These are phyloP conservation scores for Haplographium delicatum DNA, from an alignment of 495 filamentous ascomycete species.

Conservation along the genomic window DNA sequence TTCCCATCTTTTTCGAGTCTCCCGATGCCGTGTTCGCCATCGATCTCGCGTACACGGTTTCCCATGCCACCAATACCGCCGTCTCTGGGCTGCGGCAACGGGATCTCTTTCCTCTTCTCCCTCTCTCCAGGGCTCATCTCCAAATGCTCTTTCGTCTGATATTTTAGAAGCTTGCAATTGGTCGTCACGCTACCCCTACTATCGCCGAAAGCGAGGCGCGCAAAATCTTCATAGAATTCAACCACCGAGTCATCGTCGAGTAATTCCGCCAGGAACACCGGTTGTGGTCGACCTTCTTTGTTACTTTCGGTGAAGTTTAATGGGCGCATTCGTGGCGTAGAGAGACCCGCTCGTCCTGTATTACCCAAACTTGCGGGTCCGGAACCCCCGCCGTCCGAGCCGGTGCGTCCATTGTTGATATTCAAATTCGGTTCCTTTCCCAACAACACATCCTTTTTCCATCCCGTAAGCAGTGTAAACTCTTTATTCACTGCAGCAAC, in stretches of 20 bases:
- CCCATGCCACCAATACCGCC: slow-evolving; percentile 41
- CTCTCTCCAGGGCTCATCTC: slow-evolving; percentile 34
- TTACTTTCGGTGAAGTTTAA: slow-evolving; percentile 27
- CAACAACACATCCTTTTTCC: slow-evolving; percentile 85
- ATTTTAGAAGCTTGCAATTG: slow-evolving; percentile 84
- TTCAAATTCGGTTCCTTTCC: slow-evolving; percentile 88
- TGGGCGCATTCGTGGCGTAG: slow-evolving; percentile 41
- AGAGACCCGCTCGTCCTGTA: slow-evolving; percentile 34
- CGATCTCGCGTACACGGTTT: slow-evolving; percentile 54
- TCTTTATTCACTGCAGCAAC: slow-evolving; percentile 90
- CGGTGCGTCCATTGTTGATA: slow-evolving; percentile 60
- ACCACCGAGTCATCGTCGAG: slow-evolving; percentile 91
- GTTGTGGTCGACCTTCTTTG: slow-evolving; percentile 46
- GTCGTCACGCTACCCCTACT: slow-evolving; percentile 76
- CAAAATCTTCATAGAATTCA: slow-evolving; percentile 94
- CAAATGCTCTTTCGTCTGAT: slow-evolving; percentile 55
- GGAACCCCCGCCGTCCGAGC: slow-evolving; percentile 28
- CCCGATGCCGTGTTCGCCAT: slow-evolving; percentile 70
- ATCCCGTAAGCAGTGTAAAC: slow-evolving; percentile 89
- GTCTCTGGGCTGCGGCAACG: too few relatives aligned
- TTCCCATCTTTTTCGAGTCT: slow-evolving; percentile 82
- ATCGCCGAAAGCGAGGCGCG: slow-evolving; percentile 83
- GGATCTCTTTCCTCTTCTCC: slow-evolving; percentile 35
- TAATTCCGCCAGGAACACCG: slow-evolving; percentile 85
- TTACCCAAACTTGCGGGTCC: slow-evolving; percentile 29